phyloP scores from a whole-genome alignment of 2,329 filamentous ascomycete genomes.

The Pseudogymnoascus sp. region DNA sequence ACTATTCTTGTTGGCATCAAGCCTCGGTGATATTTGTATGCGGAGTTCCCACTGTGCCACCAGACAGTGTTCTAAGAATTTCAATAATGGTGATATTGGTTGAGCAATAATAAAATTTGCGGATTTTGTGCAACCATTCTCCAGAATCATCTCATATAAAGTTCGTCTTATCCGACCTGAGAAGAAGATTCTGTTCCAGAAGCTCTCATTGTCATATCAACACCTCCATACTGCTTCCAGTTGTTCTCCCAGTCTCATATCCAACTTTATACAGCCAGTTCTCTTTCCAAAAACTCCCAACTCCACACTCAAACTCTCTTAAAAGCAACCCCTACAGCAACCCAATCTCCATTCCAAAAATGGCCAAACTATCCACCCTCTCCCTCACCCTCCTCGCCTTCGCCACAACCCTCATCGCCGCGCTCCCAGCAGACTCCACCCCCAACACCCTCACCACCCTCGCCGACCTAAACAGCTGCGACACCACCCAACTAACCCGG shows the following conservation, averaged over 20 bases:
- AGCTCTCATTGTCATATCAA: background rate
- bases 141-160: background rate
- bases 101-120: background rate
- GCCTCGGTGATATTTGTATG: background rate
- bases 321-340: background rate
- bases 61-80: background rate
- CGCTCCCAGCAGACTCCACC: background rate
- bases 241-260: background rate
- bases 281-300: background rate
- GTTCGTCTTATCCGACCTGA: background rate
- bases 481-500: background rate
- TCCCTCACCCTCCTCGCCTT: background rate
- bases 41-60: background rate
- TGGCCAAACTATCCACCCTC: background rate
- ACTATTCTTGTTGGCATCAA: background rate
- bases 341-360: background rate
- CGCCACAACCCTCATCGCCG: background rate
- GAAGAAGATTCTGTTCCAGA: background rate
- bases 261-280: background rate
- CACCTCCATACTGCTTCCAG: background rate
- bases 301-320: background rate
- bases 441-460: background rate
- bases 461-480: background rate
- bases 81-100: background rate
- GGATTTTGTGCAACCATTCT: background rate